A percentile compares a stretch with the other conserved stretches of the same genome.
Conservation (phyloP, 768 basidiomycete species). For the Cantharellus cinnabarinus region DNA sequence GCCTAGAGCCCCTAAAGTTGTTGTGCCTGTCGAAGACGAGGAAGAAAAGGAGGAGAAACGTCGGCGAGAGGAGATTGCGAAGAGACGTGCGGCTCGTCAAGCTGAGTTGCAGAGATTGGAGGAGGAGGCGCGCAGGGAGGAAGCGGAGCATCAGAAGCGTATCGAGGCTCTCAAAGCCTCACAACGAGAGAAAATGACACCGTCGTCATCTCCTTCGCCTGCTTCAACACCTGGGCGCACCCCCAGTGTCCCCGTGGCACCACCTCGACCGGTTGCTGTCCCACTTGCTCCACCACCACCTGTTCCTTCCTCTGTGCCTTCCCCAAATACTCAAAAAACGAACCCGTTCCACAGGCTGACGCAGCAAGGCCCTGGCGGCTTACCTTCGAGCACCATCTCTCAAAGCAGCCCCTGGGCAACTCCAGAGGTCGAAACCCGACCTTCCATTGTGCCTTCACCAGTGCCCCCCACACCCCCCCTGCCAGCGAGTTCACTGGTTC, state of each 20-base stretch:
- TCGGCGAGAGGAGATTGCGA: conserved; percentile 5
- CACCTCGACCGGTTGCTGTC: conserved; percentile 20
- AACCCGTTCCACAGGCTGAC: conserved; percentile 64
- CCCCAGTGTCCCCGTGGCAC: conserved; percentile 14
- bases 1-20: not conserved
- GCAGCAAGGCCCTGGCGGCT: conserved; percentile 19
- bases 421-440: conserved; percentile 11
- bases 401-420: conserved; percentile 53
- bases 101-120: conserved; percentile 43
- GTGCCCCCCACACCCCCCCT: conserved; percentile 24
- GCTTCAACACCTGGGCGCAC: conserved; percentile 12
- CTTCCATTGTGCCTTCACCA: conserved; percentile 14
- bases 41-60: conserved; percentile 32
- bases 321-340: conserved; percentile 22
- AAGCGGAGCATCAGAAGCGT: conserved; percentile 15
- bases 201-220: conserved; percentile 12
- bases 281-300: conserved; percentile 13
- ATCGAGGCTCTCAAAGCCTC: conserved; percentile 10
- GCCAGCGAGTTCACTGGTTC: conserved; percentile 3
- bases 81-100: conserved; percentile 42
- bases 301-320: conserved; percentile 13
- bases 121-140: conserved; percentile 38
- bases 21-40: conserved; percentile 26
- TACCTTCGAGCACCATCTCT: conserved; percentile 14
- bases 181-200: not conserved